Conservation (phyloP, 805 yeast genomes). For the Schizosaccharomyces octosporus region DNA sequence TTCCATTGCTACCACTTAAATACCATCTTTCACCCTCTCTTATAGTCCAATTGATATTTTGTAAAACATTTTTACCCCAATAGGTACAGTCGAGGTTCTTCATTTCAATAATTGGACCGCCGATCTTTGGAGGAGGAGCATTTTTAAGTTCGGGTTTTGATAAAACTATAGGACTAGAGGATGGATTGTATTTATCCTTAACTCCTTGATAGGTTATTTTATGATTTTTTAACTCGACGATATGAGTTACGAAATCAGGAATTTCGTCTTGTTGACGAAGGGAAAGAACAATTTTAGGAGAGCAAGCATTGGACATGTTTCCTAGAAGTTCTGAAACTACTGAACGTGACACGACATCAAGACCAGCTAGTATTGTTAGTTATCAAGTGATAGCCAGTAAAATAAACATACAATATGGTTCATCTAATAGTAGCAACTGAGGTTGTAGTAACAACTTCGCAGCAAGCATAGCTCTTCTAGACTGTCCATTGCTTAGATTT, state of each 20-base stretch:
- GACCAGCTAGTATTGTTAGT: background rate
- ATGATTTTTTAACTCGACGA: background rate
- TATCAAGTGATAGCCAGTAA: background rate
- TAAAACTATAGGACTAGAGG: background rate
- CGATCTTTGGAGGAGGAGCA: background rate
- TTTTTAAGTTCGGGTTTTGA: background rate
- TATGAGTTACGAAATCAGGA: constrained; percentile 1
- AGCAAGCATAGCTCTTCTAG: constrained; percentile 73
- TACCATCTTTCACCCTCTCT: constrained; percentile 1
- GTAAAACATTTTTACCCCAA: background rate
- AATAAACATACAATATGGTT: background rate
- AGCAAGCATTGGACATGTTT: background rate
- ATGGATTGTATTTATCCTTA: background rate
- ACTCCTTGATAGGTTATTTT: background rate
- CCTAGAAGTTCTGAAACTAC: background rate
- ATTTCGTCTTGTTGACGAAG: background rate
- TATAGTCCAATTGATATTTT: background rate
- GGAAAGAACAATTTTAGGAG: background rate
- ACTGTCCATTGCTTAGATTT: constrained; percentile 80
- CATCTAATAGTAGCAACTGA: constrained; percentile 22
- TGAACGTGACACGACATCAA: background rate
- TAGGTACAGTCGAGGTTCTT: background rate
- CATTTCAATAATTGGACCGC: background rate
- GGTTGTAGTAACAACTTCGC: constrained; percentile 44
- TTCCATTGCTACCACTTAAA: background rate